Conservation (phyloP, 140 eudicot species). For the Cichorium intybus region DNA sequence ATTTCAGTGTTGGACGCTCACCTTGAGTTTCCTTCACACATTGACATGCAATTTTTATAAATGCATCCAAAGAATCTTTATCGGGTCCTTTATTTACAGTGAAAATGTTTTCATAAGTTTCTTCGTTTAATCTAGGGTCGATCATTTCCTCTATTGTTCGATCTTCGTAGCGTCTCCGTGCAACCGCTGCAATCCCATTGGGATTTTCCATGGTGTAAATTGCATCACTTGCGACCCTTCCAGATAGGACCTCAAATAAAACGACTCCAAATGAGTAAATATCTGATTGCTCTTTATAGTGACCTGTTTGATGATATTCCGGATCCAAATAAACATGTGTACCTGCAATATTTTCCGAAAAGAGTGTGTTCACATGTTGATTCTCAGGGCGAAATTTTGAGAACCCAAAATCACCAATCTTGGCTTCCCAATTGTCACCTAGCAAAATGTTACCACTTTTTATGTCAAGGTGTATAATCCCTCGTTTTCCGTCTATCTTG, state of each 20-base stretch:
- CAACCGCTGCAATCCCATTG: conserved; percentile 1
- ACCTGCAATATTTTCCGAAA: not conserved
- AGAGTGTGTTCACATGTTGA: not conserved
- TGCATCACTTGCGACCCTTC: conserved; percentile 5
- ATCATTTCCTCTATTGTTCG: not conserved
- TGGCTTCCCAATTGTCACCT: too few species aligned
- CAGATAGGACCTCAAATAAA: conserved; percentile 9
- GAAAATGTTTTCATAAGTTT: not conserved
- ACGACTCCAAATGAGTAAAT: conserved; percentile 11
- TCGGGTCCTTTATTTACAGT: not conserved
- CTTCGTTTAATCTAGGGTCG: too few species aligned
- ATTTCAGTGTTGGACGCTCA: conserved; percentile 5
- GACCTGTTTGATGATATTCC: not conserved
- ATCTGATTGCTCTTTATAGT: not conserved
- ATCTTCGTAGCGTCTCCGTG: not conserved
- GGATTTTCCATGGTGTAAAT: not conserved
- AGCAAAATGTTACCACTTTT: too few species aligned
- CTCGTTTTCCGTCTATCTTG: too few species aligned
- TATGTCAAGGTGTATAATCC: too few species aligned
- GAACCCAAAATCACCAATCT: too few species aligned
- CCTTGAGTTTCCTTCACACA: not conserved
- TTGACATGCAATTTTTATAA: not conserved
- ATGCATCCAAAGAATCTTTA: not conserved
- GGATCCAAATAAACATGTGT: not conserved
- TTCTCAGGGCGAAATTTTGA: conserved; percentile 1